Percentiles rank a stretch among this genome's conserved stretches.
Evolutionary conservation across 2,329 filamentous ascomycete species (phyloP).

Genomic region (Colletotrichum tropicicola): DNA sequence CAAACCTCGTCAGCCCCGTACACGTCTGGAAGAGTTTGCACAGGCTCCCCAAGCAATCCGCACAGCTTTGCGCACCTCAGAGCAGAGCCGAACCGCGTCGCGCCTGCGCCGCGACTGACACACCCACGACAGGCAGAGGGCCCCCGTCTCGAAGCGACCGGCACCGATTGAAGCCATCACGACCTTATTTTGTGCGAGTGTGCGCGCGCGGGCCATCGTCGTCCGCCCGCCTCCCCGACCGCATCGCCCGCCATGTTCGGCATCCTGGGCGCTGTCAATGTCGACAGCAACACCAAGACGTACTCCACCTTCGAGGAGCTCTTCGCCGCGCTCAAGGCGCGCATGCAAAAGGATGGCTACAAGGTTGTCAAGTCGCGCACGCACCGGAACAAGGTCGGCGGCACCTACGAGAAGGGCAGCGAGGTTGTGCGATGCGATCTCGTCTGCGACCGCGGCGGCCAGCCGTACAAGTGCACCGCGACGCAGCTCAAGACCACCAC

Average conservation of each 20-base stretch:
- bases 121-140: slow-evolving; percentile 21
- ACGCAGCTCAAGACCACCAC: slow-evolving; percentile 56
- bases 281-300: slow-evolving; percentile 39
- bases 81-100: slow-evolving; percentile 23
- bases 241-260: slow-evolving; percentile 48
- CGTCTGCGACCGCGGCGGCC: slow-evolving; percentile 54
- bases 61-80: slow-evolving; percentile 29
- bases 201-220: background rate
- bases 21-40: slow-evolving; percentile 31
- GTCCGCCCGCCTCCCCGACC: background rate
- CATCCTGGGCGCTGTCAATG: slow-evolving; percentile 49
- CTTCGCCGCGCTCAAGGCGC: slow-evolving; percentile 48
- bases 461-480: slow-evolving; percentile 52
- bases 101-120: slow-evolving; percentile 34
- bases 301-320: slow-evolving; percentile 52
- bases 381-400: slow-evolving; percentile 50
- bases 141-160: slow-evolving; percentile 25
- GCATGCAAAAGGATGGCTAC: slow-evolving; percentile 55
- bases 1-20: slow-evolving; percentile 16
- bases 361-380: slow-evolving; percentile 55
- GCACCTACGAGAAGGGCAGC: slow-evolving; percentile 50
- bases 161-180: slow-evolving; percentile 11
- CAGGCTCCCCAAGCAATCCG: slow-evolving; percentile 32
- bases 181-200: background rate
- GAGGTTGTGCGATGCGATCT: slow-evolving; percentile 54